phyloP scores from a whole-genome alignment of 345 rosid genomes.

The Corchorus olitorius region DNA sequence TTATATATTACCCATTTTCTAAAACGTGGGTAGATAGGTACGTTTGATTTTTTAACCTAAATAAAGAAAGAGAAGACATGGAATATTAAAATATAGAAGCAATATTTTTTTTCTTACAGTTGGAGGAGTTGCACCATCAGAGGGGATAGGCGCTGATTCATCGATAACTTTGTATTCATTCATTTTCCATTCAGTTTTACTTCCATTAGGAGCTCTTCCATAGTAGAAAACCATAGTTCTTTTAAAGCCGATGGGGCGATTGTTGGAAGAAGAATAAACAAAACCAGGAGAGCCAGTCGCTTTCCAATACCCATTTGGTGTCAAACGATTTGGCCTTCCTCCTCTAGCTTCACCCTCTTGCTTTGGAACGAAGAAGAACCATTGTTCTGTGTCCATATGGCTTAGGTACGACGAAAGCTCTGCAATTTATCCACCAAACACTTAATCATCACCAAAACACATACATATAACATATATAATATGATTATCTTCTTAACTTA shows the following conservation, averaged over 20 bases:
- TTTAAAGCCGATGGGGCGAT: conserved; percentile 36
- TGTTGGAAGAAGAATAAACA: conserved; percentile 31
- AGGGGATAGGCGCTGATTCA: conserved; percentile 3
- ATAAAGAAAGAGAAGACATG: not conserved
- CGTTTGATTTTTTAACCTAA: too few species aligned
- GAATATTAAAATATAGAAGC: not conserved
- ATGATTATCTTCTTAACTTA: too few species aligned
- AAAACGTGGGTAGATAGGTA: too few species aligned
- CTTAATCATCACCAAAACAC: too few species aligned
- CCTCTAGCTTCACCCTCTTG: conserved; percentile 40
- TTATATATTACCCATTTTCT: too few species aligned
- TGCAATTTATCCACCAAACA: conserved; percentile 3
- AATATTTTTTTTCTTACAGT: not conserved
- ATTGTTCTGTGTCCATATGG: conserved; percentile 39
- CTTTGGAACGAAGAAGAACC: conserved; percentile 51
- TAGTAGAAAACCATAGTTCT: conserved; percentile 49
- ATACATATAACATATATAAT: too few species aligned
- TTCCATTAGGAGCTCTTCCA: conserved; percentile 48
- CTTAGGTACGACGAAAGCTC: conserved; percentile 29
- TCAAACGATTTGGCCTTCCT: conserved; percentile 43
- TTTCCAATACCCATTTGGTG: conserved; percentile 44
- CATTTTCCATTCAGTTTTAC: conserved; percentile 51
- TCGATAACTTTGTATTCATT: conserved; percentile 41
- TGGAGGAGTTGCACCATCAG: not conserved
- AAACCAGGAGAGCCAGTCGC: conserved; percentile 42